phyloP scores from a whole-genome alignment of 2,329 filamentous ascomycete species.

The Lecanosticta acicola region DNA sequence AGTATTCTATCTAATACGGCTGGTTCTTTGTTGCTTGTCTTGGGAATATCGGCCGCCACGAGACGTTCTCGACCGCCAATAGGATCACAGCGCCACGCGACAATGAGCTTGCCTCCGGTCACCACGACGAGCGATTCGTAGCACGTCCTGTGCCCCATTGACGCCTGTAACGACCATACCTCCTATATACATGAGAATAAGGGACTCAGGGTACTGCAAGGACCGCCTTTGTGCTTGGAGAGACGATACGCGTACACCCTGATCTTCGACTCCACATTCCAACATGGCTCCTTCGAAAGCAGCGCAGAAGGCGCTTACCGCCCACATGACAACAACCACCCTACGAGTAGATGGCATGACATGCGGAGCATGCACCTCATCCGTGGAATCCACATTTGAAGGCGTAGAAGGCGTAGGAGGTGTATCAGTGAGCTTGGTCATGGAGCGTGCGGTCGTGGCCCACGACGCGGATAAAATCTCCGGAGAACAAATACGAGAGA shows the following conservation, averaged over 20 bases:
- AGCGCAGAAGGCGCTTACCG: constrained; percentile 9
- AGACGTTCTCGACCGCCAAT: neutral
- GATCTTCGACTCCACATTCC: neutral
- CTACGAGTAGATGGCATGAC: constrained; percentile 79
- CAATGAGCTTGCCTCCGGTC: neutral
- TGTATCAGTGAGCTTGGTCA: constrained; percentile 88
- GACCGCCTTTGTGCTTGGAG: neutral
- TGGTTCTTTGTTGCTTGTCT: neutral
- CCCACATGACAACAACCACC: constrained; percentile 79
- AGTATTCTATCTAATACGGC: neutral
- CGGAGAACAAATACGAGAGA: constrained; percentile 70
- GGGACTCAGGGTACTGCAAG: too few species aligned
- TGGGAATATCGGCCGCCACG: neutral
- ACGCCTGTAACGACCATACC: neutral
- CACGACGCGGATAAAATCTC: constrained; percentile 74
- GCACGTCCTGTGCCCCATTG: too few species aligned
- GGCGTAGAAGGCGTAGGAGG: constrained; percentile 73
- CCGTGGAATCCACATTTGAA: constrained; percentile 84
- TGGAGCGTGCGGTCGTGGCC: constrained; percentile 88
- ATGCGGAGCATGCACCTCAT: constrained; percentile 89
- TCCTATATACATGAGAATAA: too few species aligned
- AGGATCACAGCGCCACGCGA: neutral
- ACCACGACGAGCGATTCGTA: neutral
- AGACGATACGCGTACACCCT: neutral
- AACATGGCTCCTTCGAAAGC: constrained; percentile 20